These are phyloP conservation scores for rapeseed (Brassica napus) DNA, from an alignment of 345 rosid genomes.

Conservation along the genomic window Da-Ae NC_063441.1:20867001-20867500, in stretches of 20 bases:
- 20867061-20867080: neutral
- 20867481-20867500: neutral
- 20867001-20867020: neutral
- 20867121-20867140: neutral
- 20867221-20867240: neutral
- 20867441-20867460: constrained; percentile 1
- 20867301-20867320: neutral
- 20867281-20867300: constrained; percentile 7
- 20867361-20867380: neutral
- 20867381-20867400: neutral
- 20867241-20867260: neutral
- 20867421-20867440: neutral
- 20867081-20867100: neutral
- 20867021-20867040: neutral
- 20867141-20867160: neutral
- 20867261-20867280: neutral
- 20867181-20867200: neutral
- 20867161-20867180: neutral
- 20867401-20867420: constrained; percentile 7
- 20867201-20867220: neutral
- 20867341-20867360: neutral
- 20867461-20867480: neutral
- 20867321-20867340: neutral
- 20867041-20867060: constrained; percentile 15
- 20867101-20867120: neutral